These are phyloP conservation scores for Primulina huaijiensis DNA, from an alignment of 257 asterid species.

Conservation along the genomic window DNA sequence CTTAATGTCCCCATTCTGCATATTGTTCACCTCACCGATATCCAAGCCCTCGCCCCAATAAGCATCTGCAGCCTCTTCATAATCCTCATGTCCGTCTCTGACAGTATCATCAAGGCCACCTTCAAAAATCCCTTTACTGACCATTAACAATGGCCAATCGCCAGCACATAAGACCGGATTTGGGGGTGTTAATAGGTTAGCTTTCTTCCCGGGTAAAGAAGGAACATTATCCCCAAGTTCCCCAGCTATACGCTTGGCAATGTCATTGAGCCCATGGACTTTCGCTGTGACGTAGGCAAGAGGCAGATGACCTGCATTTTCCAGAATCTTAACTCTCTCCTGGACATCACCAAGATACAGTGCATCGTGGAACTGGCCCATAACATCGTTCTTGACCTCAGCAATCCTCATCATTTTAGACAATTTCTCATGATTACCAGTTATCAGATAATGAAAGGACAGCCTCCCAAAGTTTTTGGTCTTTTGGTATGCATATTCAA, in stretches of 20 bases:
- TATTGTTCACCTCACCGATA: slow-evolving; percentile 56
- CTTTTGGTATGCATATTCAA: slow-evolving; percentile 87
- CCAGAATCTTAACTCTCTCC: slow-evolving; percentile 82
- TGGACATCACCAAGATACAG: slow-evolving; percentile 81
- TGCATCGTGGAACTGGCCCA: slow-evolving; percentile 94
- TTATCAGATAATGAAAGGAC: slow-evolving; percentile 77
- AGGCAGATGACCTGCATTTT: slow-evolving; percentile 75
- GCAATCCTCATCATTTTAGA: slow-evolving; percentile 94
- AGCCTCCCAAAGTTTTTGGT: slow-evolving; percentile 88
- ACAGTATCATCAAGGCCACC: slow-evolving; percentile 66
- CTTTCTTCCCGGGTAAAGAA: slow-evolving; percentile 53
- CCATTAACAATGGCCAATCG: slow-evolving; percentile 96
- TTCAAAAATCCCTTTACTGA: slow-evolving; percentile 77
- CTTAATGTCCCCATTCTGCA: slow-evolving; percentile 49
- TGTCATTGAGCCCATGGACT: slow-evolving; percentile 66
- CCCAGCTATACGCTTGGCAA: slow-evolving; percentile 55
- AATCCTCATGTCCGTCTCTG: slow-evolving; percentile 44
- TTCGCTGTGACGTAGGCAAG: slow-evolving; percentile 74
- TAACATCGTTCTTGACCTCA: slow-evolving; percentile 80
- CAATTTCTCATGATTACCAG: slow-evolving; percentile 79
- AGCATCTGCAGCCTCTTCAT: slow-evolving; percentile 65
- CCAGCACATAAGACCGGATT: slow-evolving; percentile 67
- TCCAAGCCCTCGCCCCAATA: slow-evolving; percentile 70
- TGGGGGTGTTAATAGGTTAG: slow-evolving; percentile 74
- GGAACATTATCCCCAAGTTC: slow-evolving; percentile 72